A percentile compares a stretch with the other conserved stretches of the same genome.
Conservation (phyloP, 768 basidiomycete species). For the Termitomyces sp. region DNA sequence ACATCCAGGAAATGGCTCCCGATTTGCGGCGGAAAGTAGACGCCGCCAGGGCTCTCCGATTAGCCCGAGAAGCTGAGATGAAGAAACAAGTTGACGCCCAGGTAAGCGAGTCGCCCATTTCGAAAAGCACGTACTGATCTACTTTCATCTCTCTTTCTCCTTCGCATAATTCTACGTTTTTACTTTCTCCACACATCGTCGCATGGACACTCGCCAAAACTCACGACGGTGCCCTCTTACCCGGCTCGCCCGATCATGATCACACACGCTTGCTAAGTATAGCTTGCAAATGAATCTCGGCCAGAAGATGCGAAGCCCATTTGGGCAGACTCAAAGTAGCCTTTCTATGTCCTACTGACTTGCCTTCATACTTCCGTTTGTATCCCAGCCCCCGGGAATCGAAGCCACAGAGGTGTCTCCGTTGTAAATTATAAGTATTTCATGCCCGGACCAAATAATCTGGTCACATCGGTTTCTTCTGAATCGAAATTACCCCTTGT, state of each 20-base stretch:
- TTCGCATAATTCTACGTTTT: neutral
- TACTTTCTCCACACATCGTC: neutral
- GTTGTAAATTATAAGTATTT: neutral
- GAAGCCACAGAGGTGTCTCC: neutral
- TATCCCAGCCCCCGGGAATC: neutral
- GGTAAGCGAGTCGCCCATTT: conserved; percentile 26
- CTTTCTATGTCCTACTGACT: conserved; percentile 3
- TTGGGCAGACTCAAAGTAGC: conserved; percentile 32
- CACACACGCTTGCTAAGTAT: neutral
- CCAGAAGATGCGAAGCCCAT: conserved; percentile 36
- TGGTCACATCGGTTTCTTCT: neutral
- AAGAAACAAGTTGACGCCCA: conserved; percentile 47
- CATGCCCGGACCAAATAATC: neutral
- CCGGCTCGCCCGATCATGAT: neutral
- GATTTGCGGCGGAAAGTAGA: conserved; percentile 62
- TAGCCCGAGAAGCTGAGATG: conserved; percentile 48
- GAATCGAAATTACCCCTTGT: neutral
- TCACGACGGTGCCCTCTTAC: conserved; percentile 1
- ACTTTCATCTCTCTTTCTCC: neutral
- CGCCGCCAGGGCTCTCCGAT: conserved; percentile 44
- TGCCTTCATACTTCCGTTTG: conserved; percentile 4
- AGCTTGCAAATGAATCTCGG: conserved; percentile 22
- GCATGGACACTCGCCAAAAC: neutral
- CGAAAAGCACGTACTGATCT: conserved; percentile 4
- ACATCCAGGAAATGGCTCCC: conserved; percentile 52